Evolutionary conservation across 2,329 filamentous ascomycete species (phyloP).

Genomic region (Cyclaneusma minus): DNA sequence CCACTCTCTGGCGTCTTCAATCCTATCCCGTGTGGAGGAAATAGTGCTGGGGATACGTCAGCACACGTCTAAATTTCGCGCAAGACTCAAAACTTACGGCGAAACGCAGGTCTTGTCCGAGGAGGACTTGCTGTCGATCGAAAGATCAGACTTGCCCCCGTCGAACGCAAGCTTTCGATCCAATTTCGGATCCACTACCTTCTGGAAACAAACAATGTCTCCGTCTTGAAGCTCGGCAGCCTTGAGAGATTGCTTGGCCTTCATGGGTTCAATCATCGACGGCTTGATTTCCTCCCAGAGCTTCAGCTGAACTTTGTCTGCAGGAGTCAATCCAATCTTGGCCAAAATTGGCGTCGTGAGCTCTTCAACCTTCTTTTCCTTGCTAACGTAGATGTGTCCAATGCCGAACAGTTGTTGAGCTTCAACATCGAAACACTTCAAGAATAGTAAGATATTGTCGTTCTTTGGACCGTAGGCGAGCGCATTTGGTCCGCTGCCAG

Average conservation of each 20-base stretch:
- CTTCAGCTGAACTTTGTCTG: slow-evolving; percentile 42
- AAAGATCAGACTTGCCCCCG: too few relatives aligned
- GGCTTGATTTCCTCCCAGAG: slow-evolving; percentile 98
- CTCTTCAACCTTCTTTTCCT: slow-evolving; percentile 77
- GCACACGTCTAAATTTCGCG: too few relatives aligned
- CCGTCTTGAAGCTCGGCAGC: slow-evolving; percentile 92
- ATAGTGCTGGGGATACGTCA: too few relatives aligned
- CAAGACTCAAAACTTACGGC: too few relatives aligned
- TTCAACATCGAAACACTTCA: slow-evolving; percentile 81
- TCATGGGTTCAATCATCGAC: slow-evolving; percentile 90
- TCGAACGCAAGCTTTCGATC: too few relatives aligned
- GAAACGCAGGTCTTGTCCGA: too few relatives aligned
- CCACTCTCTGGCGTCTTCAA: slow-evolving; percentile 64
- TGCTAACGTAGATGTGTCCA: slow-evolving; percentile 75
- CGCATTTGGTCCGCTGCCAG: slow-evolving; percentile 40
- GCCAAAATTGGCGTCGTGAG: slow-evolving; percentile 62
- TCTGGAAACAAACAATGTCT: slow-evolving; percentile 92
- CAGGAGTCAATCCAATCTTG: slow-evolving; percentile 61
- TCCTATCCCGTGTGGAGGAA: slow-evolving; percentile 33
- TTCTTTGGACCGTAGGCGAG: slow-evolving; percentile 40
- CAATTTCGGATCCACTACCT: slow-evolving; percentile 35
- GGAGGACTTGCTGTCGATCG: too few relatives aligned
- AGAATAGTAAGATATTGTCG: slow-evolving; percentile 64
- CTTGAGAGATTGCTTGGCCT: slow-evolving; percentile 76
- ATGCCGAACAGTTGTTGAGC: slow-evolving; percentile 61